Conservation (phyloP, 148 eudicot species). For the Tetragonia tetragonoides region DNA sequence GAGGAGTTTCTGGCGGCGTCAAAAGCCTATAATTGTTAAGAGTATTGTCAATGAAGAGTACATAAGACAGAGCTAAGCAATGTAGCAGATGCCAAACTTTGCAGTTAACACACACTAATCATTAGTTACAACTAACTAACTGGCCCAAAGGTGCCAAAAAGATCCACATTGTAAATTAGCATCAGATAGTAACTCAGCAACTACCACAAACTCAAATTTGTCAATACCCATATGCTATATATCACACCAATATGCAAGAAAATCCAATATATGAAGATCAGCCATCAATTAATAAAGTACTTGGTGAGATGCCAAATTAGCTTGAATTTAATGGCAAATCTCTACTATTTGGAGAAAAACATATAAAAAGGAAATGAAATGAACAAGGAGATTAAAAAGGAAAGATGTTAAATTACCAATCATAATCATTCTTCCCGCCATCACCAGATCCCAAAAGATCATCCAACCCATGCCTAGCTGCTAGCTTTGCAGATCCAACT, state of each 20-base stretch:
- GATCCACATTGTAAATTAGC: too few relatives aligned
- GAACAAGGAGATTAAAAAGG: neutral
- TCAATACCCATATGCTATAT: too few relatives aligned
- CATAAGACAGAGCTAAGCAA: neutral
- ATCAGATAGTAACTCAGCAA: too few relatives aligned
- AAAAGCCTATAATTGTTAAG: constrained; percentile 62
- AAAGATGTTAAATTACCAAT: constrained; percentile 50
- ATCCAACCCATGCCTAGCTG: constrained; percentile 61
- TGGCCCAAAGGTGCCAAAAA: neutral
- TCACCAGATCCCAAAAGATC: constrained; percentile 69
- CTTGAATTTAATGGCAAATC: neutral
- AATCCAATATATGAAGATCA: neutral
- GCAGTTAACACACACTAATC: neutral
- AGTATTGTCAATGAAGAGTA: neutral
- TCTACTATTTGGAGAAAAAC: neutral
- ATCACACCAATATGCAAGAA: neutral
- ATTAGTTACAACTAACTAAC: neutral
- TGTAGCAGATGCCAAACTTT: neutral
- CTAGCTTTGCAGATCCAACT: constrained; percentile 64
- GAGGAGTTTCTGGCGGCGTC: constrained; percentile 98
- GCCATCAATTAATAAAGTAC: neutral
- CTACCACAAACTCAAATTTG: too few relatives aligned
- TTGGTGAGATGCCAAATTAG: neutral
- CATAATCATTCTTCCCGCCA: constrained; percentile 94
- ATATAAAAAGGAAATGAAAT: neutral